A percentile compares a stretch with the other conserved stretches of the same genome.
phyloP scores from a whole-genome alignment of 2,329 filamentous ascomycete species.

The Cladophialophora yegresii region DNA sequence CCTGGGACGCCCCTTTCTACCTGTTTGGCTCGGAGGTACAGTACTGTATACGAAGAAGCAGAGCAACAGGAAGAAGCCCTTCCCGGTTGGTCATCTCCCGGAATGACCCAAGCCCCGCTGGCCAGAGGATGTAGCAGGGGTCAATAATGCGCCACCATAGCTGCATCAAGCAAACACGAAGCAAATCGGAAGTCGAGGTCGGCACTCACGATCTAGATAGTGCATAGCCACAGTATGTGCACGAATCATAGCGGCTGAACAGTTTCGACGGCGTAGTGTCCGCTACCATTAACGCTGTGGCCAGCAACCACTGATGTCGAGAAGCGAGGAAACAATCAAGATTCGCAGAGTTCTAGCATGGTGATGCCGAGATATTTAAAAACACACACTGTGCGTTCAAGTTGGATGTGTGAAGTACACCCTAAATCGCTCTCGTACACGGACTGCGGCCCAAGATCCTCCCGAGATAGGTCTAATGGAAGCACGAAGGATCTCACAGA shows the following conservation, averaged over 20 bases:
- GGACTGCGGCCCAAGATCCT: neutral
- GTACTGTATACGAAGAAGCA: no score
- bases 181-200: neutral
- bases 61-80: neutral
- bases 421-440: no score
- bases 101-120: neutral
- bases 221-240: neutral
- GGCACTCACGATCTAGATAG: neutral
- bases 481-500: neutral
- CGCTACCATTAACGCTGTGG: neutral
- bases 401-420: neutral
- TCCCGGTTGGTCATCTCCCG: neutral
- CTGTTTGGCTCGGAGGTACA: neutral
- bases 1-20: neutral
- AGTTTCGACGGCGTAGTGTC: neutral
- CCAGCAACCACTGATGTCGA: neutral
- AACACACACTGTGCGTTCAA: neutral
- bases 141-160: neutral
- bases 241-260: neutral
- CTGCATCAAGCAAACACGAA: conserved; percentile 1
- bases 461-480: neutral
- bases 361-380: neutral
- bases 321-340: neutral
- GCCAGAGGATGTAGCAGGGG: neutral
- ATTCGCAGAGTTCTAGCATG: neutral